Base-by-base conservation (phyloP, 306 rosid genomes). In the Mucuna pruriens region DNA sequence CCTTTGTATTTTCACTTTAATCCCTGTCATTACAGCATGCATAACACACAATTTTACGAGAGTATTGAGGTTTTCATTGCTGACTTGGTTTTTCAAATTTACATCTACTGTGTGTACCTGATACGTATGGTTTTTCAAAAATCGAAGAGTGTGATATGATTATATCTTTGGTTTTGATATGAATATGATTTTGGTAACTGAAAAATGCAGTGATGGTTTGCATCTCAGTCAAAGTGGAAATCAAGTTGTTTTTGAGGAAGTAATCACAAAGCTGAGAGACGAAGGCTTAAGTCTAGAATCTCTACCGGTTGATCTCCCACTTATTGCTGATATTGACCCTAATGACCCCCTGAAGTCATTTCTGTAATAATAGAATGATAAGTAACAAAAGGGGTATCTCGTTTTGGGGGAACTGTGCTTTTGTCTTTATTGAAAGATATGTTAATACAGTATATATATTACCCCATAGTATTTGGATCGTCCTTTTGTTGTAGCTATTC, bases 121-220 rank as follows among this genome's bases (percentile, higher is more conserved):
- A 49, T 46, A 9, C 45, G 1, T 46, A n/a, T n/a, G n/a, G n/a
- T n/a, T n/a, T n/a, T n/a, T n/a, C n/a, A n/a, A n/a, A n/a, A n/a
- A 67, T 5, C 4, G 3, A 69, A 22, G 39, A 11, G 34, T 42
- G 9, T 31, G 57, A 7, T 12, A 46, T 42, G 55, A 44, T 44
- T 42, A 42, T 42, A 42, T 68, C 7, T 22, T 69, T 74, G 36
- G 12, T 36, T 74, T 33, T 49, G 11, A 58, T n/a, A 71, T 44
- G 48, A 31, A 51, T n/a, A n/a, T 75, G 34, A 25, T 84, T 82
- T 57, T 62, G 15, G 26, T n/a, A 39, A 62, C 16, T 82, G 25
- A 61, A 66, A 83, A 66, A 83, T 81, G 86, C 91, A 94, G 97
- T 46, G 98, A 94, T 57, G 97, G 97, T 42, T 86, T 94, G 88